Conservation (phyloP, 345 rosid genomes). For the Eucalyptus brandiana region DNA sequence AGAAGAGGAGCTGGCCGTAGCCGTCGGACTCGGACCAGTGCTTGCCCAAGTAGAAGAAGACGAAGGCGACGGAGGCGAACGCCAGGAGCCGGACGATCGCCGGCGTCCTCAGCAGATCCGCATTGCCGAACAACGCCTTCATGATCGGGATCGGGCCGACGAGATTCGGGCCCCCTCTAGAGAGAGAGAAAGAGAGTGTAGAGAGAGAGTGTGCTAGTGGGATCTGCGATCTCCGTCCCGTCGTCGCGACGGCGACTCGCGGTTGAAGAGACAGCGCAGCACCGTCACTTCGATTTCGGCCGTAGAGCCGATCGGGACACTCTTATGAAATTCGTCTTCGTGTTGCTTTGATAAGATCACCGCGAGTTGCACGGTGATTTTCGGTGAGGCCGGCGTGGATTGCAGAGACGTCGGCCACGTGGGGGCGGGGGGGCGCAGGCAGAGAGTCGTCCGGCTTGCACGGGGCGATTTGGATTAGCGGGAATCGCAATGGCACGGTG, state of each 20-base stretch:
- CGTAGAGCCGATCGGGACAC: no score
- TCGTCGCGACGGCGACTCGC: background rate
- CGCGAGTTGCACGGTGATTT: background rate
- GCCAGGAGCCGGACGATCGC: conserved; percentile 30
- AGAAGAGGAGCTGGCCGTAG: conserved; percentile 65
- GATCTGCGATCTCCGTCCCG: background rate
- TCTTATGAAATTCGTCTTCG: background rate
- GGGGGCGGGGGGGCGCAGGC: background rate
- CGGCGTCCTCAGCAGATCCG: conserved; percentile 27
- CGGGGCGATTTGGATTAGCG: background rate
- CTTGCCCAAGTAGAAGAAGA: conserved; percentile 81
- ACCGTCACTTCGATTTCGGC: background rate
- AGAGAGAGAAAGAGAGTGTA: background rate
- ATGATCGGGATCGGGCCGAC: conserved; percentile 1
- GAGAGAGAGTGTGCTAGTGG: background rate
- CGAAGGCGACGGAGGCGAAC: conserved; percentile 35
- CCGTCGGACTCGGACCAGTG: conserved; percentile 78
- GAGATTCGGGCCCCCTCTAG: background rate
- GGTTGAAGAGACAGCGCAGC: background rate
- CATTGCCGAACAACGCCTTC: conserved; percentile 25
- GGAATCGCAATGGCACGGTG: background rate
- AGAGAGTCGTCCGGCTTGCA: background rate
- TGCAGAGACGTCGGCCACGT: background rate
- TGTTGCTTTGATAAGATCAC: background rate
- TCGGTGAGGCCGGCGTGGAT: background rate